Base-by-base conservation (phyloP, 495 filamentous ascomycete genomes). In the Lindgomyces ingoldianus region DNA sequence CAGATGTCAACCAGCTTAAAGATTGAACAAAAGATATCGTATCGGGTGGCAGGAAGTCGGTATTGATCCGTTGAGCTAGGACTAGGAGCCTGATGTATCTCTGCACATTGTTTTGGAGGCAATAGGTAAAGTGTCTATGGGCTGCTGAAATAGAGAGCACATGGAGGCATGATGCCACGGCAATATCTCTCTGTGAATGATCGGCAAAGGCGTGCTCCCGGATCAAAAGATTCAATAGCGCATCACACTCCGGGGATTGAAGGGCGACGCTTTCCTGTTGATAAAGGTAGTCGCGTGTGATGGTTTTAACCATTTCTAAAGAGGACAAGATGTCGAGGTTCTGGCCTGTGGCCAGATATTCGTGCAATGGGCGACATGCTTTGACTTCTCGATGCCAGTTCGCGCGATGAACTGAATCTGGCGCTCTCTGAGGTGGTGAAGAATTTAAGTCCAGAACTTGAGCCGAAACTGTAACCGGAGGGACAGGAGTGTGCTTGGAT, bases 71-170 rank as follows among this genome's bases (percentile, higher is more conserved):
- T 4, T 12, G n/a, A 19, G 30, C 52, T 16, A 41, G 4, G 25
- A 52, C 19, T 29, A 55, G 30, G 6, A 55, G 29, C 19, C 30
- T 36, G n/a, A 55, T 11, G 21, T 55, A 55, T 41, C 30, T 36
- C 26, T 36, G 12, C 25, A 4, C 3, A 26, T 55, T 19, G 9
- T 14, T 19, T 39, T 16, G 11, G 30, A 36, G 52, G 4, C 4
- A 24, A 39, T 6, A 21, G 10, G 12, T 12, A 27, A 55, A 22
- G 26, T 55, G 52, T 11, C n/a, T 4, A 19, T 55, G 52, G 3
- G 52, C 52, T 36, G 52, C 52, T 3, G 52, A 19, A 3, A 26
- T 26, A 21, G 52, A 55, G 10, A 55, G 52, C 12, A 24, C 52
- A 10, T 41, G 30, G 16, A 55, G 30, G 39, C 52, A 55, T 19